Evolutionary conservation across 257 asterid genomes (phyloP).

Genomic region (Echium plantagineum): DNA sequence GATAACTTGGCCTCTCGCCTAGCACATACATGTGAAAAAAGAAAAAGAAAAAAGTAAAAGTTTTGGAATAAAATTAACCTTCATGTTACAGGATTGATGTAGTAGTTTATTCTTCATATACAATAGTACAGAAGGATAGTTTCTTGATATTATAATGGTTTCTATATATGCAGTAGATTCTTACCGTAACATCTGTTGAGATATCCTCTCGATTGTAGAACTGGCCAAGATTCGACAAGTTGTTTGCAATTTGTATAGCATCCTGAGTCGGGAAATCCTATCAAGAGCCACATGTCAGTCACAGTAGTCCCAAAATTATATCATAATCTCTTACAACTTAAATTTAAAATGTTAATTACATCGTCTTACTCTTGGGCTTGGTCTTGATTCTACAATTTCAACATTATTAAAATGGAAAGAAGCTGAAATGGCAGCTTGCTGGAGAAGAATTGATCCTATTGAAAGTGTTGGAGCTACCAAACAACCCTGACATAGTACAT

Average conservation of each 20-base stretch:
- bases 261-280: slow-evolving; percentile 86
- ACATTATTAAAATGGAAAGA: slow-evolving; percentile 78
- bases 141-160: not conserved
- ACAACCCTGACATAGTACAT: slow-evolving; percentile 42
- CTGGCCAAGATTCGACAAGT: slow-evolving; percentile 72
- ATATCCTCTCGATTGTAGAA: slow-evolving; percentile 66
- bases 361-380: slow-evolving; percentile 37
- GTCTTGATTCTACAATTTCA: slow-evolving; percentile 73
- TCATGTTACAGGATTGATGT: too few species aligned
- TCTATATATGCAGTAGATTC: slow-evolving; percentile 4
- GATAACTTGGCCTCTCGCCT: slow-evolving; percentile 86
- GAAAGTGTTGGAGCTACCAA: slow-evolving; percentile 81
- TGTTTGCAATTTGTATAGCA: slow-evolving; percentile 75
- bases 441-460: slow-evolving; percentile 82
- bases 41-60: too few species aligned
- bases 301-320: not conserved
- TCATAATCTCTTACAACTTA: not conserved
- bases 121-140: too few species aligned
- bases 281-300: slow-evolving; percentile 6
- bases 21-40: slow-evolving; percentile 3
- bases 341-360: not conserved
- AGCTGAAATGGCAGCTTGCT: slow-evolving; percentile 90
- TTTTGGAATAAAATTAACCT: too few species aligned
- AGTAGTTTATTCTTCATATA: too few species aligned
- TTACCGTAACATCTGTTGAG: slow-evolving; percentile 43